Evolutionary conservation across 1,284 basidiomycete species (phyloP), one percentile per base, ranked within the genome.

Genomic region (Ceratobasidium sp.): DNA sequence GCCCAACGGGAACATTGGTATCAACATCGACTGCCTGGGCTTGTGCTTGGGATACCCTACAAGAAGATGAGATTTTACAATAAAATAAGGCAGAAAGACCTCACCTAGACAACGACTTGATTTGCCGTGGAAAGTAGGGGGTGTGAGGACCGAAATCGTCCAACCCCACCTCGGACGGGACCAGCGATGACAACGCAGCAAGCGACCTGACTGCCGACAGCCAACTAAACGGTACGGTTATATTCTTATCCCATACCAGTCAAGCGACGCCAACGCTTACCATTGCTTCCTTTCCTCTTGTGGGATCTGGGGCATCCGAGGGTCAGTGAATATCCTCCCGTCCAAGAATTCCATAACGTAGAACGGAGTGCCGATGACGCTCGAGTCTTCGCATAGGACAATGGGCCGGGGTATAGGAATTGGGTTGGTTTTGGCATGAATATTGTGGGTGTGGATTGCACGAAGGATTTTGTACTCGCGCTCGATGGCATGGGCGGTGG

Each of bases 271-370:
- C 23, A 3, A 30, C 5, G 85, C 89, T 74, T 81, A 93, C 95
- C 94, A 95, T 84, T 93, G 90, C 69, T 87, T 86, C 80, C 93
- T 86, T 81, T 94, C 92, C 68, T 89, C 83, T 8, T 88, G 86
- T 50, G 87, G 83, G 6, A 96, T 85, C 80, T 93, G 90, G 0
- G 89, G 89, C 91, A 98, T 93, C 77, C 90, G 86, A 16, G 90
- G 87, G 84, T 98, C 93, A 8, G 94, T 94, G 85, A 98, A 98
- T 82, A 98, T 97, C 59, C 97, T 88, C 0, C 97, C 97, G 64
- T 96, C 91, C 68, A 98, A 83, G 83, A 94, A 98, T 83, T 97
- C 93, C 97, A 98, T 98, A 52, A 99, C 88, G 84, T 98, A 99
- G 86, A 98, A 99, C 0, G 94, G 90, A 44, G 96, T 96, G 0